Conservation (phyloP, 495 filamentous ascomycete genomes). For the Xylaria nigripes region DNA sequence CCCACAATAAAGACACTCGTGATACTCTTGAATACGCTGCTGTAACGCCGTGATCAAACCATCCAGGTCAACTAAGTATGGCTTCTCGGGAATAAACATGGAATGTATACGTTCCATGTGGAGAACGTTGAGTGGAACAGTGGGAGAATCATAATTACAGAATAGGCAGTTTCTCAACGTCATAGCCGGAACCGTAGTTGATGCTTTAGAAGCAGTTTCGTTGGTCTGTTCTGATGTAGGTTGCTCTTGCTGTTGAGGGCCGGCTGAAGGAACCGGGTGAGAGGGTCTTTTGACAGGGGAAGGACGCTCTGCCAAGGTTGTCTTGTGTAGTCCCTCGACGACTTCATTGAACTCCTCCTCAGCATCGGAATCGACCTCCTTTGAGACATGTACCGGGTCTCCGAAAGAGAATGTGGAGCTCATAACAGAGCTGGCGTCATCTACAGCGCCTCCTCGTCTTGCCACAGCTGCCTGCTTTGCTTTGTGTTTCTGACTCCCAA, state of each 20-base stretch:
- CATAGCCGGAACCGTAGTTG: slow-evolving; percentile 26
- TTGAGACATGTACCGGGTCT: slow-evolving; percentile 55
- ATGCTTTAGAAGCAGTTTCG: slow-evolving; percentile 28
- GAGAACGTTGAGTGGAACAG: slow-evolving; percentile 59
- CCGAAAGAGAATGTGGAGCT: slow-evolving; percentile 88
- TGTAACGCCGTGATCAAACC: slow-evolving; percentile 71
- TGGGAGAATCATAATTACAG: slow-evolving; percentile 74
- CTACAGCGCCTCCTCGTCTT: slow-evolving; percentile 35
- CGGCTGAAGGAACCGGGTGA: slow-evolving; percentile 47
- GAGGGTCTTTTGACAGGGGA: slow-evolving; percentile 47
- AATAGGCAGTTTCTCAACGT: slow-evolving; percentile 72
- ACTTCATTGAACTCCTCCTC: slow-evolving; percentile 73
- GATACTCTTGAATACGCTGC: slow-evolving; percentile 66
- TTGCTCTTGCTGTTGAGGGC: slow-evolving; percentile 34
- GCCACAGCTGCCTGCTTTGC: slow-evolving; percentile 45
- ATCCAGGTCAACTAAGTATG: slow-evolving; percentile 71
- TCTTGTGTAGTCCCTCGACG: slow-evolving; percentile 66
- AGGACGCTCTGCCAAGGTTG: slow-evolving; percentile 54
- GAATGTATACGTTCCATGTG: slow-evolving; percentile 93
- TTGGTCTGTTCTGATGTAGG: slow-evolving; percentile 26
- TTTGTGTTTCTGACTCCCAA: slow-evolving; percentile 86
- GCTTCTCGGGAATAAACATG: slow-evolving; percentile 88
- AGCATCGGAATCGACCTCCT: slow-evolving; percentile 51
- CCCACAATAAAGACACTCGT: slow-evolving; percentile 68
- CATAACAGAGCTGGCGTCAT: slow-evolving; percentile 77